These are phyloP conservation scores for Claviceps quebecensis DNA, from an alignment of 2,329 filamentous ascomycete genomes.

Conservation along the genomic window DNA sequence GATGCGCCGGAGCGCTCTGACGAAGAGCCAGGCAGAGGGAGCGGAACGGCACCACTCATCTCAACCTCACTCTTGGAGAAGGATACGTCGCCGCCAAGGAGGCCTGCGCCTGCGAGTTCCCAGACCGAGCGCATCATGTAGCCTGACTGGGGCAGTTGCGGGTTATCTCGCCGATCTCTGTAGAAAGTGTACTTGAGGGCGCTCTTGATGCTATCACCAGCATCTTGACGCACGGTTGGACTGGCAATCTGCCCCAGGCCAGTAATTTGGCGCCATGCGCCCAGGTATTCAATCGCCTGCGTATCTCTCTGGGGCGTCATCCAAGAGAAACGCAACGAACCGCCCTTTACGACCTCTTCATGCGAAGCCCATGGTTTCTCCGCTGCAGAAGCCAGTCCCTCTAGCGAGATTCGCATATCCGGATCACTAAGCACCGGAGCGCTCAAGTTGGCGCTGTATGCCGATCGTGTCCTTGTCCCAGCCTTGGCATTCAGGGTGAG, in stretches of 20 bases:
- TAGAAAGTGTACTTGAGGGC: slow-evolving; percentile 70
- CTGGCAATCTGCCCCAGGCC: slow-evolving; percentile 62
- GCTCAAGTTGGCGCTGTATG: slow-evolving; percentile 77
- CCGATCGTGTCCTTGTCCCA: slow-evolving; percentile 79
- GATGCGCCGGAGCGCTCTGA: slow-evolving; percentile 61
- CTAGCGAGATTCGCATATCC: slow-evolving; percentile 62
- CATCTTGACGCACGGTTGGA: slow-evolving; percentile 67
- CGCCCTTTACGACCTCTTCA: slow-evolving; percentile 75
- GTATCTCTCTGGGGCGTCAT: slow-evolving; percentile 46
- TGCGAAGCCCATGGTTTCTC: slow-evolving; percentile 90
- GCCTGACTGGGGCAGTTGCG: slow-evolving; percentile 69
- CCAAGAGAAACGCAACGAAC: slow-evolving; percentile 64
- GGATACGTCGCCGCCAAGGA: slow-evolving; percentile 75
- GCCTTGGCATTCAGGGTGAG: slow-evolving; percentile 75
- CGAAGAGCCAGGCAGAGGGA: slow-evolving; percentile 52
- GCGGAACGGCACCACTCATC: slow-evolving; percentile 58
- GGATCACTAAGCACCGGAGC: slow-evolving; percentile 76
- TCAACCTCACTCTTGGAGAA: slow-evolving; percentile 90
- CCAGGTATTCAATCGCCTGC: slow-evolving; percentile 69
- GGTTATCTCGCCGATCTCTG: slow-evolving; percentile 68
- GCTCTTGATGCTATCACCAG: slow-evolving; percentile 83
- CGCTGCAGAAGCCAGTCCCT: slow-evolving; percentile 69
- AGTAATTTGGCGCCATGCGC: slow-evolving; percentile 80
- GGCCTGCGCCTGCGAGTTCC: slow-evolving; percentile 79
- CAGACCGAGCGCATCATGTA: slow-evolving; percentile 65